Base-by-base conservation (phyloP, 495 filamentous ascomycete genomes). In the Cercophora sp. region DNA sequence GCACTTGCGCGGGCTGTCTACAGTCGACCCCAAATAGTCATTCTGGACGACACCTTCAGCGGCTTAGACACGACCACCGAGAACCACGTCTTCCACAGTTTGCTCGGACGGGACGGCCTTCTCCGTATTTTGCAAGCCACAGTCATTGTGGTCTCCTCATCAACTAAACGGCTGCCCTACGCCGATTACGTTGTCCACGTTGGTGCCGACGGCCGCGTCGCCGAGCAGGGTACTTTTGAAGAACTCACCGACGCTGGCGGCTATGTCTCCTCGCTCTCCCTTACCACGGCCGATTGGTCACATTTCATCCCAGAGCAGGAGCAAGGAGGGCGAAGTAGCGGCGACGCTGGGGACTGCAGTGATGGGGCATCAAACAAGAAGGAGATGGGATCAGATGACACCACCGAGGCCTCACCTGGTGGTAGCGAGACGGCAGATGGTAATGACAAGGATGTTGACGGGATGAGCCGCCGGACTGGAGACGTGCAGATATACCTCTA, bases 41-140 rank as follows among this genome's bases (percentile, higher is more conserved):
- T 65, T 8, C 10, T 65, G 19, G 62, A 65, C 32, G 62, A 65
- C 32, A 46, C 51, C 15, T 40, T 65, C 22, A 81, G 77, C 51
- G 81, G 81, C 8, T 70, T 87, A 5, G 84, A 85, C 59, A 61
- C 70, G 0, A 64, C 71, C 0, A 86, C 82, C 0, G 82, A 83
- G 58, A 72, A 78, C 16, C 70, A 73, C 13, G 74, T 85, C 23
- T 85, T 84, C 60, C 68, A 78, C 52, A 67, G 64, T 35, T 56
- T 86, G 1, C 61, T 85, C 37, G 80, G 81, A 4, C 50, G 56
- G 6, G 49, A 76, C 22, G 58, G 58, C 26, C 16, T 57, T 4
- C 62, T 83, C 3, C 72, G 77, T 11, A 62, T 71, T 25, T 63
- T 72, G 23, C 60, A 68, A 4, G 61, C 77, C 16, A 82, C 80